These are phyloP conservation scores for Tritrichomonas musculus DNA, from an alignment of 208 protist species.

Conservation along the genomic window DNA sequence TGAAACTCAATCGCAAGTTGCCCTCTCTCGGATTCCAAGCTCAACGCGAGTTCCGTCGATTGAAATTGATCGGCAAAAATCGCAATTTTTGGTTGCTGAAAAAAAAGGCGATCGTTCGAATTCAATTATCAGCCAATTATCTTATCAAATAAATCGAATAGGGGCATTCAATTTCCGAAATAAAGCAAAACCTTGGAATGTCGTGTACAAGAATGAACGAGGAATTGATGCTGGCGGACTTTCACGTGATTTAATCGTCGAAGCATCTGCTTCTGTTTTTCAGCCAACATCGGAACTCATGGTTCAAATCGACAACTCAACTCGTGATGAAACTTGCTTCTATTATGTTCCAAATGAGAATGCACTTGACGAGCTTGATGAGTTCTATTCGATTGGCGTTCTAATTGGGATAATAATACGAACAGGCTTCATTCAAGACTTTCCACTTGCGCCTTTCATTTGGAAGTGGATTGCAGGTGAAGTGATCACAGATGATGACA, in stretches of 20 bases:
- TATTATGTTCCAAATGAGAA: not conserved
- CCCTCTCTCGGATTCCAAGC: not conserved
- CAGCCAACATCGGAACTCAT: not conserved
- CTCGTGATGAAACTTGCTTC: not conserved
- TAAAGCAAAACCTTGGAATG: not conserved
- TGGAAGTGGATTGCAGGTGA: not conserved
- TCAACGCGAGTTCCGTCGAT: not conserved
- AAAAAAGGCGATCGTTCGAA: not conserved
- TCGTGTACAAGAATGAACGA: not conserved
- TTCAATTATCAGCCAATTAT: not conserved
- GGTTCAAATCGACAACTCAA: not conserved
- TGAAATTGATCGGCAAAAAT: not conserved
- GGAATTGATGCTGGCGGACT: constrained; percentile 1
- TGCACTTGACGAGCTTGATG: not conserved
- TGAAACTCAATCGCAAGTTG: not conserved
- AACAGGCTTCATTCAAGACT: not conserved
- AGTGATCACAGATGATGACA: not conserved
- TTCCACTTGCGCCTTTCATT: not conserved
- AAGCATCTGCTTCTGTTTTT: not conserved
- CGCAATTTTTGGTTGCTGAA: not conserved
- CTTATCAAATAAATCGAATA: not conserved
- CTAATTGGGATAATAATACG: not conserved
- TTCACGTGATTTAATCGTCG: not conserved
- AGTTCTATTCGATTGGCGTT: not conserved
- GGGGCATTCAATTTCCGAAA: not conserved